Base-by-base conservation (phyloP, 345 rosid species). In the Crucihimalaya himalaica region DNA sequence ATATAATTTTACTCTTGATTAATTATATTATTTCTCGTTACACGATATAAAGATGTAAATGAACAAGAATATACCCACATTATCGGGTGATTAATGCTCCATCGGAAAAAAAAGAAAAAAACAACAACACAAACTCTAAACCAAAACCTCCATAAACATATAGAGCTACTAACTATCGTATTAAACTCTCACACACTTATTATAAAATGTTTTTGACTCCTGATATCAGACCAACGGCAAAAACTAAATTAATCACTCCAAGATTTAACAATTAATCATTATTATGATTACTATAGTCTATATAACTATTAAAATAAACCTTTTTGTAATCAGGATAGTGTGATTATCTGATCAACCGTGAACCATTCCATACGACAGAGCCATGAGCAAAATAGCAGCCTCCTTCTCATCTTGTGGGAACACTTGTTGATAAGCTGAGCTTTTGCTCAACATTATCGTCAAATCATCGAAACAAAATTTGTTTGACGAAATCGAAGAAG, bases 351-450 rank as follows among this genome's bases (percentile, higher is more conserved):
- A 63, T 86, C 80, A 84, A 43, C 90, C 85, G 21, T 78, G 91
- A 61, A 91, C 95, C 46, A 94, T 81, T 25, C 98, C 98, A 60
- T 88, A 85, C 9, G 98, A 93, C 47, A 93, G 71, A 72, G 98
- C 97, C 97, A 93, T 93, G 34, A 93, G 90, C 53, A 93, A 86
- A 78, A 93, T 83, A 11, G 98, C 98, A 15, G 94, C 98, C 82
- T 93, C 97, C 79, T 91, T 91, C 82, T 93, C 98, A 39, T 91
- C 98, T 75, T 89, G 98, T 62, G 97, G 98, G 73, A 91, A 93
- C 77, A 89, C 86, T 78, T 78, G 79, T 57, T 88, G 92, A 71
- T 81, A 89, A 55, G 89, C 83, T 8, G 96, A 84, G 65, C 83
- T 85, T 71, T 89, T 87, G 75, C 88, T 88, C 83, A 90, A 71